phyloP scores from a whole-genome alignment of 176 grass and related monocot species.

The Metroxylon sagu region DNA sequence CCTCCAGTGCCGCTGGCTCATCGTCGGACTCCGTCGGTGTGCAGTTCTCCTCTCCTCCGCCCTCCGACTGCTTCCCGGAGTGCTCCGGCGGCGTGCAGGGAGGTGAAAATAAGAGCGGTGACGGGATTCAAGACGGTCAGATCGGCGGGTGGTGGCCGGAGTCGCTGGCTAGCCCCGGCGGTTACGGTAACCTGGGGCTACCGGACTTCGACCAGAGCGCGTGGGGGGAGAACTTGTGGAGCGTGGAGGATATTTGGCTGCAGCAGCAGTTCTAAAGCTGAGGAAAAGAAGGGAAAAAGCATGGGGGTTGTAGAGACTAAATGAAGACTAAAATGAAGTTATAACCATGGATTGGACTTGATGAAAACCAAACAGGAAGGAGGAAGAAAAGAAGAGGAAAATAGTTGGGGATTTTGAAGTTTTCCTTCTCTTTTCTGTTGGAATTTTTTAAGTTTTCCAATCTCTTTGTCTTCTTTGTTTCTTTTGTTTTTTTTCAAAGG shows the following conservation, averaged over 20 bases:
- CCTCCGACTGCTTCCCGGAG: background rate
- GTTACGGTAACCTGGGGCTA: background rate
- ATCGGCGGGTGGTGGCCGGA: conserved; percentile 25
- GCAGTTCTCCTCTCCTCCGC: conserved; percentile 3
- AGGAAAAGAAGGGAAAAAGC: background rate
- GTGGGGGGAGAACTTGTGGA: conserved; percentile 11
- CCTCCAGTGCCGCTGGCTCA: conserved; percentile 6
- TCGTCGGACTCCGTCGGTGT: background rate
- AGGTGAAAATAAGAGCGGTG: background rate
- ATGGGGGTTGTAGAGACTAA: background rate
- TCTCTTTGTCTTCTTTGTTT: no score
- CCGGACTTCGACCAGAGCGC: background rate
- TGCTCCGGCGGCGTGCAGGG: background rate
- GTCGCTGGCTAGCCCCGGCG: background rate
- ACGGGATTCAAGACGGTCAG: conserved; percentile 7
- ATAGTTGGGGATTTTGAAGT: no score
- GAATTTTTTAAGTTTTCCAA: no score
- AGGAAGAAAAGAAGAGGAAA: no score
- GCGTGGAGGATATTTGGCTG: conserved; percentile 3
- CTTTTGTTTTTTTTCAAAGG: no score
- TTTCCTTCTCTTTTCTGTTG: no score
- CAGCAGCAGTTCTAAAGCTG: conserved; percentile 6
- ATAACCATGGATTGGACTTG: no score
- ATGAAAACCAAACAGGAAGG: no score
- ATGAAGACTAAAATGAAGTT: no score